Evolutionary conservation across 176 grass and related monocot genomes (phyloP).

Genomic region (Chloris gayana): DNA sequence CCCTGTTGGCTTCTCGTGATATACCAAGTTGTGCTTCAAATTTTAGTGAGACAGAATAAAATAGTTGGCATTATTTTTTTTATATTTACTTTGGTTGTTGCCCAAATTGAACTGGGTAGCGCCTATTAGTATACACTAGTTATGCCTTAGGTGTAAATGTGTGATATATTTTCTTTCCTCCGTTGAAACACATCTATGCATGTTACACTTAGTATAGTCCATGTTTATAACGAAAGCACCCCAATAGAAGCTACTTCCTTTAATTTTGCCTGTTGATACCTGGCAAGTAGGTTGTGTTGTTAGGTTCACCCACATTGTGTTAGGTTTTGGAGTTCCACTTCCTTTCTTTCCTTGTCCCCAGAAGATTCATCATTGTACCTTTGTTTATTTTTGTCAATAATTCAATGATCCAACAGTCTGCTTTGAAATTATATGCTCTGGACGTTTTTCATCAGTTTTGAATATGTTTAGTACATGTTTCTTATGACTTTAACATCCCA

Average conservation of each 20-base stretch:
- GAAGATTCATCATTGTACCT: background rate
- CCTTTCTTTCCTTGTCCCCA: background rate
- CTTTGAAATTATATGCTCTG: constrained; percentile 11
- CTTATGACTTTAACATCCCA: background rate
- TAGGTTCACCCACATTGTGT: background rate
- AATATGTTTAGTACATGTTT: background rate
- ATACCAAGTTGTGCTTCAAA: too few species aligned
- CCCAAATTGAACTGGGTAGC: background rate
- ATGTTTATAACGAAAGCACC: background rate
- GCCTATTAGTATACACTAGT: background rate
- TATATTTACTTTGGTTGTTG: too few species aligned
- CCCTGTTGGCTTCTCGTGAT: too few species aligned
- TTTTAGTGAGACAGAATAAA: too few species aligned
- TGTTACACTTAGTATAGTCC: background rate
- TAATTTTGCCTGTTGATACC: background rate
- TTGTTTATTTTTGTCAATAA: constrained; percentile 23
- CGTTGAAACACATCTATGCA: background rate
- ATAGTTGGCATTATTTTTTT: too few species aligned
- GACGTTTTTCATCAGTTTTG: constrained; percentile 10
- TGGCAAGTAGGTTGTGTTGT: constrained; percentile 5
- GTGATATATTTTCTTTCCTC: background rate
- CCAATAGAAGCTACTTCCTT: background rate
- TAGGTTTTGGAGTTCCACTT: background rate
- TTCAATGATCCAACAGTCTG: background rate
- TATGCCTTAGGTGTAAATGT: background rate